Base-by-base conservation (phyloP, 495 filamentous ascomycete genomes). In the Zalerion maritima region DNA sequence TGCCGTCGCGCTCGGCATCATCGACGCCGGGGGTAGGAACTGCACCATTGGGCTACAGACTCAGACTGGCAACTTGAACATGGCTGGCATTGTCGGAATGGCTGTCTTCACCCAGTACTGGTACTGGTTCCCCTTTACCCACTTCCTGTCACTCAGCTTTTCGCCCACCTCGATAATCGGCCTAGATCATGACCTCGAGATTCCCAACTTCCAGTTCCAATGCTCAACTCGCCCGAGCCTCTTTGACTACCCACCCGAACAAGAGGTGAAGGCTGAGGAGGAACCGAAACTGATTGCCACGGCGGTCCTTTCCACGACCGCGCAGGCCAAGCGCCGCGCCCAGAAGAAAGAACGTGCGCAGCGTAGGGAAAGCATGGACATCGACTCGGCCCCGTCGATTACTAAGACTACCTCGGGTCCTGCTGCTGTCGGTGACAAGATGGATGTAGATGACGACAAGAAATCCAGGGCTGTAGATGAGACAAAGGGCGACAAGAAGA, bases 71-170 rank as follows among this genome's bases (percentile, higher is more conserved):
- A 99, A 94, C 43, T 67, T 99, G 36, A 94, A 96, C 60, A 89
- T 96, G 82, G 71, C 83, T 11, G 91, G 81, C 34, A 89, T 96
- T 34, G 86, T 99, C 13, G 91, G 91, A 37, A 93, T 93, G 72
- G 85, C 84, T 22, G 79, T 99, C 16, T 99, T 99, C 60, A 89
- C 83, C 5, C 91, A 99, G 52, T 99, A 99, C 60, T 99, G 91
- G 91, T 99, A 99, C 58, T 99, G 91, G 91, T 99, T 99, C 73
- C 91, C 91, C 26, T 73, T 94, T 41, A 93, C 89, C 14, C 91
- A 96, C 54, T 99, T 99, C 72, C 56, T 99, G 13, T 87, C 85
- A 0, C 64, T 96, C 36, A 83, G 79, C 46, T 94, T 96, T 49
- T 77, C 79, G 5, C 91, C 91, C 0, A 96, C 91, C 6, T 79